These are phyloP conservation scores for Polygonum aviculare DNA, from an alignment of 148 eudicot species.

Conservation along the genomic window DNA sequence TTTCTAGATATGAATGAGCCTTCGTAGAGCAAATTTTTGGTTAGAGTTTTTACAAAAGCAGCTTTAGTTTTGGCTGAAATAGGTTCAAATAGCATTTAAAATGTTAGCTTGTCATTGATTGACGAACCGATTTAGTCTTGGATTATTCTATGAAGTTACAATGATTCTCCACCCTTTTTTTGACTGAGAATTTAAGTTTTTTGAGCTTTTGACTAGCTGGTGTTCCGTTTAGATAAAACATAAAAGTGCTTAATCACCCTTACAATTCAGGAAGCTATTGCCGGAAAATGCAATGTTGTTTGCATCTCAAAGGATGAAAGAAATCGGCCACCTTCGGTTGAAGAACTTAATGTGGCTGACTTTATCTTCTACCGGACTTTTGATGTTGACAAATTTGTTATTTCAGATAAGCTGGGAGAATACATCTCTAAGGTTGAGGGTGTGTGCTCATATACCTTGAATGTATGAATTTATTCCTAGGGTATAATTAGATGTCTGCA, in stretches of 20 bases:
- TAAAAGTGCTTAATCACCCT: slow-evolving; percentile 22
- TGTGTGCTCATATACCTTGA: slow-evolving; percentile 23
- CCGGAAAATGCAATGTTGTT: slow-evolving; percentile 67
- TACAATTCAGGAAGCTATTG: slow-evolving; percentile 58
- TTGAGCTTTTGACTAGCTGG: neutral
- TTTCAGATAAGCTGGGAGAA: slow-evolving; percentile 53
- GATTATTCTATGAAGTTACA: neutral
- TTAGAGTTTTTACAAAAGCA: neutral
- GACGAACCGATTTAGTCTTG: neutral
- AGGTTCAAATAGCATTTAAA: neutral
- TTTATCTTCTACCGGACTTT: slow-evolving; percentile 68
- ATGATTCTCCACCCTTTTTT: neutral
- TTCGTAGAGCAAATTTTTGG: neutral
- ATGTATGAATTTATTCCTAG: slow-evolving; percentile 16
- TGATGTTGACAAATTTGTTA: slow-evolving; percentile 38
- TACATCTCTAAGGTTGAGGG: slow-evolving; percentile 44
- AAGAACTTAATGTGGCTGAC: slow-evolving; percentile 50
- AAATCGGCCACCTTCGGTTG: slow-evolving; percentile 57
- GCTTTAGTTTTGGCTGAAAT: neutral
- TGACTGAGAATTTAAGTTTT: neutral
- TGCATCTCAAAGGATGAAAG: slow-evolving; percentile 63
- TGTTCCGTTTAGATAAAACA: slow-evolving; percentile 2
- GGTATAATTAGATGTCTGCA: slow-evolving; percentile 3
- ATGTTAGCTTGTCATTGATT: neutral
- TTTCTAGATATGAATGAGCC: neutral